Evolutionary conservation across 257 asterid genomes (phyloP).

Genomic region (Forsythia suspensa): DNA sequence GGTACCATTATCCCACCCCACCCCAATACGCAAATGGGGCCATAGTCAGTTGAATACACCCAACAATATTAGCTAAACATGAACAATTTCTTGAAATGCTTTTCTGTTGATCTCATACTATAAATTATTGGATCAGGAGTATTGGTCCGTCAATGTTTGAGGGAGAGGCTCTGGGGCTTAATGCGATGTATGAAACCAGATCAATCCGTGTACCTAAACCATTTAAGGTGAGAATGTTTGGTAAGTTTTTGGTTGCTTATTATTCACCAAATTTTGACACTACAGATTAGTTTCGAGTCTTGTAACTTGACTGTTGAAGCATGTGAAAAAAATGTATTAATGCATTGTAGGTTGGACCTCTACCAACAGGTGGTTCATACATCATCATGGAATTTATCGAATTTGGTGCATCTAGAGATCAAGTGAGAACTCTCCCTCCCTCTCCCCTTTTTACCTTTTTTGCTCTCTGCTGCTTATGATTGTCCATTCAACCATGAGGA

Average conservation of each 20-base stretch:
- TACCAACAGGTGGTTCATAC: constrained; percentile 89
- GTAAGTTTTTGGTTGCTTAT: neutral
- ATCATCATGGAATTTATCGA: constrained; percentile 90
- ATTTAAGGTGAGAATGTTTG: constrained; percentile 52
- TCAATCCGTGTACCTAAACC: constrained; percentile 90
- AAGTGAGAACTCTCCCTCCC: constrained; percentile 48
- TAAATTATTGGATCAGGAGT: constrained; percentile 50
- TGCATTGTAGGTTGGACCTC: constrained; percentile 64
- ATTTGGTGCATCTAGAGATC: constrained; percentile 78
- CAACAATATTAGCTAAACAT: neutral
- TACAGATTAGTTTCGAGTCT: neutral
- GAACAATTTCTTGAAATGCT: neutral
- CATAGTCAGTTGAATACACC: neutral
- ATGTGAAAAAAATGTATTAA: neutral
- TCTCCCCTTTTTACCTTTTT: neutral
- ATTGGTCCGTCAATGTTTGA: constrained; percentile 87
- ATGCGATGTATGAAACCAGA: constrained; percentile 80
- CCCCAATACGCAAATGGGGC: neutral
- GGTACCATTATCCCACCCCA: neutral
- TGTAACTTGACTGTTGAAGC: neutral
- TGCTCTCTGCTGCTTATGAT: constrained; percentile 12
- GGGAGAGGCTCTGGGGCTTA: constrained; percentile 92
- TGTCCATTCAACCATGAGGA: constrained; percentile 28
- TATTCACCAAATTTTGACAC: neutral
- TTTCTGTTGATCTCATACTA: neutral